A percentile compares a stretch with the other conserved stretches of the same genome.
These are phyloP conservation scores for Castanopsis chinensis DNA, from an alignment of 306 rosid species.

Conservation along the genomic window DNA sequence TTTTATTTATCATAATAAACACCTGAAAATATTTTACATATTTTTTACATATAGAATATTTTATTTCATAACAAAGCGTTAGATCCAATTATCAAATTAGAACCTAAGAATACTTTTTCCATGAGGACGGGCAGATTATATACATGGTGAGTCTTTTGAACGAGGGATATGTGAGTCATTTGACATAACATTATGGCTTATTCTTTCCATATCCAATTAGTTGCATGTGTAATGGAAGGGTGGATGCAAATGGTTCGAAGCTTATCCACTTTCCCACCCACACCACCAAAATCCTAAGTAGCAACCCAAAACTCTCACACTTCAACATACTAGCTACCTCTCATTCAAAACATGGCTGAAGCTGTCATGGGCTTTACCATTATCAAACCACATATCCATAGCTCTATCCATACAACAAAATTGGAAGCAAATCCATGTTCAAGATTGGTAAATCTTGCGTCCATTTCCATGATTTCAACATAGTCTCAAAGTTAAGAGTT, in stretches of 20 bases:
- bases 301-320: not conserved
- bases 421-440: slow-evolving; percentile 23
- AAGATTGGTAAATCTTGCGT: slow-evolving; percentile 27
- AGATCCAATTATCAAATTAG: not conserved
- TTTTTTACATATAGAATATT: too few species aligned
- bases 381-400: slow-evolving; percentile 26
- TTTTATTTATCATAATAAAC: too few species aligned
- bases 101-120: not conserved
- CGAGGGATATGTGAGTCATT: slow-evolving; percentile 2
- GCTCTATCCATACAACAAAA: slow-evolving; percentile 24
- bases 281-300: slow-evolving; percentile 1
- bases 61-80: too few species aligned
- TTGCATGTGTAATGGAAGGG: not conserved
- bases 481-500: not conserved
- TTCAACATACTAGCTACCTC: not conserved
- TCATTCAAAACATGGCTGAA: slow-evolving; percentile 28
- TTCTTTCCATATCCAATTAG: not conserved
- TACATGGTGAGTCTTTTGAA: not conserved
- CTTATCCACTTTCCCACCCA: slow-evolving; percentile 39
- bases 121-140: not conserved
- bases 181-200: not conserved
- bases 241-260: slow-evolving; percentile 32
- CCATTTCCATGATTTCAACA: not conserved
- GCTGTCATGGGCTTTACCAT: slow-evolving; percentile 41
- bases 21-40: too few species aligned